Conservation (phyloP, 257 asterid genomes). For the Echites panduratus region DNA sequence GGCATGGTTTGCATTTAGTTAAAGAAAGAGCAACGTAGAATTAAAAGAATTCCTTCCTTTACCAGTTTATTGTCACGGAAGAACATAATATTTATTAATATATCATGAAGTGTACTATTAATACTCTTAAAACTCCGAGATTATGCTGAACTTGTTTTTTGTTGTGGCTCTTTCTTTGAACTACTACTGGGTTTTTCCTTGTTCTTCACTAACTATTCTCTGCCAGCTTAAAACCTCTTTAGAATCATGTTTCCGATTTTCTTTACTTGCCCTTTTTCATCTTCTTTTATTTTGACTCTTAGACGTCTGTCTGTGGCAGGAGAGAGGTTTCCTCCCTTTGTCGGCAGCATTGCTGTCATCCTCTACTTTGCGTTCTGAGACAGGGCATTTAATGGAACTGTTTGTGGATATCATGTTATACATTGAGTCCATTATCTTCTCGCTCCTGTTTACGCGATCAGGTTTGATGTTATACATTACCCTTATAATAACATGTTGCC, state of each 20-base stretch:
- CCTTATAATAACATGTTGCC: conserved; percentile 3
- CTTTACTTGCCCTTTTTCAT: background rate
- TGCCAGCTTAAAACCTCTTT: background rate
- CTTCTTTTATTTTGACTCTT: conserved; percentile 11
- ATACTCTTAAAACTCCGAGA: background rate
- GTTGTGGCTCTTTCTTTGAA: background rate
- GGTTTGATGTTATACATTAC: conserved; percentile 32
- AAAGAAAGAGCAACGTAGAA: background rate
- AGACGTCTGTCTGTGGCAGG: conserved; percentile 47
- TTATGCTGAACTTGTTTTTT: background rate
- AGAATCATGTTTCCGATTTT: background rate
- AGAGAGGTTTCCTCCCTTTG: conserved; percentile 93
- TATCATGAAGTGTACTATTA: background rate
- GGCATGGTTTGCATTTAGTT: background rate
- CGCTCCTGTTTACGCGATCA: conserved; percentile 77
- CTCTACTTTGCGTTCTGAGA: conserved; percentile 56
- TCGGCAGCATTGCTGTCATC: conserved; percentile 90
- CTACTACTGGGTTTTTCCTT: background rate
- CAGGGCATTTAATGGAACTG: conserved; percentile 50
- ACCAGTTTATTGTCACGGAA: background rate
- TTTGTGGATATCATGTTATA: conserved; percentile 58
- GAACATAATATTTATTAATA: background rate
- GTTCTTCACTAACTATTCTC: background rate
- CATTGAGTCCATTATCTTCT: conserved; percentile 66
- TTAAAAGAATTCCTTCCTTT: background rate